phyloP scores from a whole-genome alignment of 441 rosid species.

The Theobroma grandiflorum region DNA sequence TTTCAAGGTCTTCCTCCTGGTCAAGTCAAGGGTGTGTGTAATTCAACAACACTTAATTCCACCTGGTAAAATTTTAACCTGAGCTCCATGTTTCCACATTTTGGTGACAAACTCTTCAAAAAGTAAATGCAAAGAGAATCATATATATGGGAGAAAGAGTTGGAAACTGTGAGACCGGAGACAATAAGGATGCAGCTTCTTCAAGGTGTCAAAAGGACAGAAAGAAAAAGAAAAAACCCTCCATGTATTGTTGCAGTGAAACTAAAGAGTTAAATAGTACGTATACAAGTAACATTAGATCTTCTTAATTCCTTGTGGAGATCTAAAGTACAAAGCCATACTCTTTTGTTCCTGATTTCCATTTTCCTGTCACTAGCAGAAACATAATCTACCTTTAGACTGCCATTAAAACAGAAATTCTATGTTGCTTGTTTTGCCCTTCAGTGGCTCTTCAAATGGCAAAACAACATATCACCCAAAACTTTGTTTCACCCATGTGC shows the following conservation, averaged over 20 bases:
- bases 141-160: background rate
- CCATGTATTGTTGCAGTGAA: background rate
- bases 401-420: background rate
- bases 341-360: background rate
- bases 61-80: background rate
- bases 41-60: background rate
- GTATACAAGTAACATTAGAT: background rate
- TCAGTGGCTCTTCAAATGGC: background rate
- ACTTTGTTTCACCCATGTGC: background rate
- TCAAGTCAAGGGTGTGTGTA: conserved; percentile 4
- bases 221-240: background rate
- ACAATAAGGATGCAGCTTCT: conserved; percentile 10
- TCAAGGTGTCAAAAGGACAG: background rate
- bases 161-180: background rate
- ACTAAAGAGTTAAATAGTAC: background rate
- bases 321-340: background rate
- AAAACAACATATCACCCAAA: background rate
- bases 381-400: background rate
- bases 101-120: background rate
- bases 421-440: background rate
- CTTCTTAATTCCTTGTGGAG: background rate
- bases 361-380: background rate
- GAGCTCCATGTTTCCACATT: conserved; percentile 3
- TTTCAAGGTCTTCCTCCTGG: background rate
- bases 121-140: conserved; percentile 1